These are phyloP conservation scores for Podospora anserina DNA, from an alignment of 495 filamentous ascomycete species.

Conservation along the genomic window DNA sequence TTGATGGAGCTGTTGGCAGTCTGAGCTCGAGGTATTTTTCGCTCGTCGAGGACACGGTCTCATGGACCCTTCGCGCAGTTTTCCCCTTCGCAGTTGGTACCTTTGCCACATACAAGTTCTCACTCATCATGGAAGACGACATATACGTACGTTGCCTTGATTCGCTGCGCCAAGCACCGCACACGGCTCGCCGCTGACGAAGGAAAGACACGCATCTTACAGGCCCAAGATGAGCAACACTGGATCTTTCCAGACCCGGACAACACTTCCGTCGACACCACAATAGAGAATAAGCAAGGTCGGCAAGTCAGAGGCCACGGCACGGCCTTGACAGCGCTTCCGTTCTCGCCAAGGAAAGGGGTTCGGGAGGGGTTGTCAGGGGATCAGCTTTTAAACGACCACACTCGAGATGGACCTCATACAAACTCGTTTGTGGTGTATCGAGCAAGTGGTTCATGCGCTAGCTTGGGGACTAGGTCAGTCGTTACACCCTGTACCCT, in stretches of 20 bases:
- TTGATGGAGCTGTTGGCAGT: background rate
- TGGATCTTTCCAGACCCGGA: background rate
- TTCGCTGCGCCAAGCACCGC: conserved; percentile 2
- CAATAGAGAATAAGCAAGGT: background rate
- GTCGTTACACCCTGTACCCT: background rate
- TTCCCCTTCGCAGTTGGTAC: background rate
- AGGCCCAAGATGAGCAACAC: background rate
- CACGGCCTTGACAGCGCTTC: background rate
- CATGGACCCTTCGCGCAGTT: background rate
- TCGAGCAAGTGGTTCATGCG: background rate
- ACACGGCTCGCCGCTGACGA: conserved; percentile 5
- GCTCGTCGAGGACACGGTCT: background rate
- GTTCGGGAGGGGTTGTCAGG: background rate
- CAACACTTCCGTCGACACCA: background rate
- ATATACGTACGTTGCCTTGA: background rate
- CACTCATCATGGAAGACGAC: background rate
- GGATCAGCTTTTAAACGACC: background rate
- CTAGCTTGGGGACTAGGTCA: background rate
- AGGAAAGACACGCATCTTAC: background rate
- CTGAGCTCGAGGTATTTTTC: background rate
- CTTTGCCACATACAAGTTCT: background rate
- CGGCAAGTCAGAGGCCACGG: background rate
- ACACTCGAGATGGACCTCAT: background rate
- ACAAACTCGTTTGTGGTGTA: background rate
- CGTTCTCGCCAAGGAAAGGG: background rate